Conservation (phyloP, 192 early-diverging fungal species). For the Coemansia pectinata region DNA sequence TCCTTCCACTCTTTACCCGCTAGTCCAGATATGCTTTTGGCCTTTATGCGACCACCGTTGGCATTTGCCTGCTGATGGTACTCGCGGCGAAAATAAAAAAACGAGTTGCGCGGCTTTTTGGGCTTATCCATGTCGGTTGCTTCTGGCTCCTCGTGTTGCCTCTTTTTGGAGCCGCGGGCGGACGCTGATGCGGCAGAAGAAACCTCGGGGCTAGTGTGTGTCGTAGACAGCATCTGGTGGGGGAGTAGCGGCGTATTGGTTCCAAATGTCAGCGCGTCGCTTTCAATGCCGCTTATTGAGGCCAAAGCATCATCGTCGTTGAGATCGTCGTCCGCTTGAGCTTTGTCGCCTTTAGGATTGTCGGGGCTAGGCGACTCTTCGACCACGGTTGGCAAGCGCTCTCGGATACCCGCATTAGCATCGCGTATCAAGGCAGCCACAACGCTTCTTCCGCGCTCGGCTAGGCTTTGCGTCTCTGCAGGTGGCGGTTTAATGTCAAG, state of each 20-base stretch:
- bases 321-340: background rate
- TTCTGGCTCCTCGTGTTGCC: background rate
- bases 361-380: background rate
- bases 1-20: slow-evolving; percentile 58
- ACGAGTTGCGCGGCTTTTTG: slow-evolving; percentile 33
- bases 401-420: background rate
- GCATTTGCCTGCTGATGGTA: slow-evolving; percentile 15
- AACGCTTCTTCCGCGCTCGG: slow-evolving; percentile 1
- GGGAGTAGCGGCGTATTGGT: background rate
- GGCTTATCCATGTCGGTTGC: slow-evolving; percentile 1
- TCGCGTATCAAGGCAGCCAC: background rate
- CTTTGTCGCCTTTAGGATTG: background rate
- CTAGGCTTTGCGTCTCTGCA: background rate
- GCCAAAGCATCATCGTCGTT: background rate
- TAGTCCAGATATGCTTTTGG: slow-evolving; percentile 21
- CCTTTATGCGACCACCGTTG: slow-evolving; percentile 10
- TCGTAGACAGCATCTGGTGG: slow-evolving; percentile 1
- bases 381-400: background rate
- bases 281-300: background rate
- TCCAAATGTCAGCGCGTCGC: background rate
- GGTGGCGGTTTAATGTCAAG: background rate
- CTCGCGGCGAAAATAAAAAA: slow-evolving; percentile 25
- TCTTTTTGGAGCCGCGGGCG: background rate
- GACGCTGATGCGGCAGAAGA: background rate
- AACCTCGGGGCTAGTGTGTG: background rate